Evolutionary conservation across 1,284 basidiomycete genomes (phyloP).

Genomic region (Mycena citricolor): DNA sequence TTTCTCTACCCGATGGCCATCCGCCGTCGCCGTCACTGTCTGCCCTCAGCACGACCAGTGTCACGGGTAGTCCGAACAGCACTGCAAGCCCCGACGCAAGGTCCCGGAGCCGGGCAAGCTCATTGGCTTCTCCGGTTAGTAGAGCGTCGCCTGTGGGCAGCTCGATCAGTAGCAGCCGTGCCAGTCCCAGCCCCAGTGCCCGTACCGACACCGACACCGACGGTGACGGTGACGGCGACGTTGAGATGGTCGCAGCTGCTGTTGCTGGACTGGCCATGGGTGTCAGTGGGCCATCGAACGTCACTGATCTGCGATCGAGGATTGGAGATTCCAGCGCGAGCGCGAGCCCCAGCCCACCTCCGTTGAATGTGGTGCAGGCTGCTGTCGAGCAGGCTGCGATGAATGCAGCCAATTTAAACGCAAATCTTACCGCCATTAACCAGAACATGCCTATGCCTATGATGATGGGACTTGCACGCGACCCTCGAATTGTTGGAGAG

Average conservation of each 20-base stretch:
- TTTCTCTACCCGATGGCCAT: conserved; percentile 1
- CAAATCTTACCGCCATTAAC: conserved; percentile 6
- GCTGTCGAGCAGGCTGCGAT: conserved; percentile 6
- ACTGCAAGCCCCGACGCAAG: conserved; percentile 14
- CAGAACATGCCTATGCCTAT: conserved; percentile 9
- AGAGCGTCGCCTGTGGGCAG: conserved; percentile 1
- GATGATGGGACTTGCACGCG: conserved; percentile 14
- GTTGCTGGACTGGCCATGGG: conserved; percentile 11
- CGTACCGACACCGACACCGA: conserved; percentile 15
- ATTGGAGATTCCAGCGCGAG: conserved; percentile 21
- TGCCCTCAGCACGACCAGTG: conserved; percentile 9
- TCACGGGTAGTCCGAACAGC: conserved; percentile 11
- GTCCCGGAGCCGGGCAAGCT: conserved; percentile 13
- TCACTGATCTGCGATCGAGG: neutral
- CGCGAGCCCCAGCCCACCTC: conserved; percentile 23
- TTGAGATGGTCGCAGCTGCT: conserved; percentile 18
- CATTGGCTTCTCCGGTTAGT: conserved; percentile 7
- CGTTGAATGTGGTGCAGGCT: conserved; percentile 12
- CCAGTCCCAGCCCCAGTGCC: conserved; percentile 16
- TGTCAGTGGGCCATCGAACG: neutral
- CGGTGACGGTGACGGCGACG: conserved; percentile 17
- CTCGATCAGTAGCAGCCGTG: conserved; percentile 12
- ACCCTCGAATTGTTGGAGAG: conserved; percentile 17
- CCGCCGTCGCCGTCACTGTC: conserved; percentile 17
- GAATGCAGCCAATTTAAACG: neutral